Evolutionary conservation across 2,329 filamentous ascomycete genomes (phyloP).

Genomic region (Penicillium sp.): DNA sequence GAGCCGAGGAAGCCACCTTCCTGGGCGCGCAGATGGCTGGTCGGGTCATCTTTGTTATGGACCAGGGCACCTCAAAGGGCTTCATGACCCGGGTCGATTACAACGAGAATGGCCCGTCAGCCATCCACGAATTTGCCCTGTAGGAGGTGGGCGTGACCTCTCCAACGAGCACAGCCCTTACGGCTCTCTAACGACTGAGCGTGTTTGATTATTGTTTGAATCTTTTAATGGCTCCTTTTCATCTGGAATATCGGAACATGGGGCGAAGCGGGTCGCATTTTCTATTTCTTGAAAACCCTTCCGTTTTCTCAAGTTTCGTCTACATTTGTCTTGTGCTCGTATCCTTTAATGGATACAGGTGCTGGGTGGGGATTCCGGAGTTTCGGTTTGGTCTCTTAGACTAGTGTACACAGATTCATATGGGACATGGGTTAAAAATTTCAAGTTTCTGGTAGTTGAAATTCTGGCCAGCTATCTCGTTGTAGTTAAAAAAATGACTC

Average conservation of each 20-base stretch:
- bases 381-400: slow-evolving; percentile 25
- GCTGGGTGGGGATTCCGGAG: slow-evolving; percentile 28
- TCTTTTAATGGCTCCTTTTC: not conserved
- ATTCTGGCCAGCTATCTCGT: too few relatives aligned
- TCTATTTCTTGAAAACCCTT: slow-evolving; percentile 6
- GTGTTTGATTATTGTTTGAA: slow-evolving; percentile 4
- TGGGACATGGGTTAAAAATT: slow-evolving; percentile 4
- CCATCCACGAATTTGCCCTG: slow-evolving; percentile 61
- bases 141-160: slow-evolving; percentile 11
- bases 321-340: slow-evolving; percentile 25
- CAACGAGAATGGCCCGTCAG: slow-evolving; percentile 67
- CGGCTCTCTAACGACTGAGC: slow-evolving; percentile 20
- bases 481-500: not conserved
- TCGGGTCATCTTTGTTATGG: slow-evolving; percentile 71
- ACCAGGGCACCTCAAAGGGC: slow-evolving; percentile 68
- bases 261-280: slow-evolving; percentile 19
- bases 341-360: slow-evolving; percentile 28
- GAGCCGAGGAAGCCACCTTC: slow-evolving; percentile 81
- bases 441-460: not conserved
- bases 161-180: slow-evolving; percentile 10
- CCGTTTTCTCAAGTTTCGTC: slow-evolving; percentile 11
- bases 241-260: slow-evolving; percentile 4
- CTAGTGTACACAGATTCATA: slow-evolving; percentile 7
- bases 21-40: slow-evolving; percentile 85
- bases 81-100: slow-evolving; percentile 71